These are phyloP conservation scores for Aspergillus thermomutatus DNA, from an alignment of 2,329 filamentous ascomycete genomes.

Conservation along the genomic window DNA sequence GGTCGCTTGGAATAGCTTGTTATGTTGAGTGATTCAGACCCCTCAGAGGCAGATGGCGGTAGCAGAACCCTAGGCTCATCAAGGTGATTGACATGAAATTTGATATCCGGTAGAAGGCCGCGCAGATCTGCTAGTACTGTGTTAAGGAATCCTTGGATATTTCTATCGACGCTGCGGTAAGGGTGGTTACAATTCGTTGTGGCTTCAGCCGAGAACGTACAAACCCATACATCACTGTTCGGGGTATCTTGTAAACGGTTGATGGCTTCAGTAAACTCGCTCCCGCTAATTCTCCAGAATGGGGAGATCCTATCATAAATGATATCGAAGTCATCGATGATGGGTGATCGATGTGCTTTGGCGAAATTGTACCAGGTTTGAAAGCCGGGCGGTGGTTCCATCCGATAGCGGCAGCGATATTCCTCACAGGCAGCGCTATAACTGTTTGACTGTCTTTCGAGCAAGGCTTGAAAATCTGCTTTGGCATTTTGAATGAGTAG, in stretches of 20 bases:
- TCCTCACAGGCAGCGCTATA: constrained; percentile 1
- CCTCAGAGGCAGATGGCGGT: neutral
- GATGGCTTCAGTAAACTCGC: constrained; percentile 1
- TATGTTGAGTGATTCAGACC: neutral
- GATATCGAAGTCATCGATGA: constrained; percentile 9
- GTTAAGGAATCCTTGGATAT: constrained; percentile 4
- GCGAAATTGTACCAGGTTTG: constrained; percentile 10
- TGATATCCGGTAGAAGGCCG: constrained; percentile 4
- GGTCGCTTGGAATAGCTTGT: neutral
- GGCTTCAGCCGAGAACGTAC: constrained; percentile 4
- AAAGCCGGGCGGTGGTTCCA: constrained; percentile 8
- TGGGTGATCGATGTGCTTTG: constrained; percentile 4
- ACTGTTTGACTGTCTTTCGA: neutral
- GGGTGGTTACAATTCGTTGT: constrained; percentile 4
- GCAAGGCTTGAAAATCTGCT: neutral
- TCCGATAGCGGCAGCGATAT: constrained; percentile 8
- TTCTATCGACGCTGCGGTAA: constrained; percentile 4
- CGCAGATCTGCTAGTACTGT: neutral
- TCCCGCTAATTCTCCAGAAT: constrained; percentile 4
- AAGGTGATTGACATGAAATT: constrained; percentile 12
- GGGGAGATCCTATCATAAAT: constrained; percentile 3
- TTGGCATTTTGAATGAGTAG: neutral
- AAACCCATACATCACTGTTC: constrained; percentile 8
- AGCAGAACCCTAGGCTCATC: constrained; percentile 11
- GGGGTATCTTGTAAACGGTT: neutral